Conservation (phyloP, 2,329 filamentous ascomycete species). For the Penicillium freii region DNA sequence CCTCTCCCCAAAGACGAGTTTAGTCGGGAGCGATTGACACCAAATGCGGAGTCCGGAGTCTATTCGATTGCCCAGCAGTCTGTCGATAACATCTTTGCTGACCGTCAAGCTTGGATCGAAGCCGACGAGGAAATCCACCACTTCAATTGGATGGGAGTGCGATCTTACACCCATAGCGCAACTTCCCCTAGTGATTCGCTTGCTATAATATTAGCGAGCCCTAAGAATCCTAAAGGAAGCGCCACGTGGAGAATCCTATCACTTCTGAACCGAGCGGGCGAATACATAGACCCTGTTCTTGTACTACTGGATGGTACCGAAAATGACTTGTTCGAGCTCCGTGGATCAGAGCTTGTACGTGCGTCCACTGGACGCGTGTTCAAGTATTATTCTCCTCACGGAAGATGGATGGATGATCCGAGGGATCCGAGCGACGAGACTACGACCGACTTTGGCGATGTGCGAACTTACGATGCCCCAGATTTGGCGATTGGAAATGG, state of each 20-base stretch:
- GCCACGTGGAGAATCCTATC: slow-evolving; percentile 10
- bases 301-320: slow-evolving; percentile 6
- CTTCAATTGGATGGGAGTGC: slow-evolving; percentile 26
- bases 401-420: slow-evolving; percentile 18
- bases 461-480: neutral
- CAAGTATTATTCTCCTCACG: slow-evolving; percentile 28
- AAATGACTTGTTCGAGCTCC: neutral
- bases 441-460: slow-evolving; percentile 11
- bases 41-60: too few relatives aligned
- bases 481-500: slow-evolving; percentile 16
- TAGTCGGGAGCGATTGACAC: too few relatives aligned
- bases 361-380: slow-evolving; percentile 12
- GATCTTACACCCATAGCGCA: slow-evolving; percentile 11
- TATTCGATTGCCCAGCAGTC: neutral
- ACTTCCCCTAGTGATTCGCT: slow-evolving; percentile 26
- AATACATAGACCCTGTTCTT: slow-evolving; percentile 26
- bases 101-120: neutral
- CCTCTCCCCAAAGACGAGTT: too few relatives aligned
- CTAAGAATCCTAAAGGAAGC: slow-evolving; percentile 9
- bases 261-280: slow-evolving; percentile 16
- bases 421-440: neutral
- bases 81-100: neutral
- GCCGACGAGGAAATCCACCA: slow-evolving; percentile 19
- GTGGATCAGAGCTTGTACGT: slow-evolving; percentile 12
- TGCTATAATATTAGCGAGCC: slow-evolving; percentile 17